A percentile compares a stretch with the other conserved stretches of the same genome.
Conservation (phyloP, 768 basidiomycete genomes). For the Dendrothele bispora region DNA sequence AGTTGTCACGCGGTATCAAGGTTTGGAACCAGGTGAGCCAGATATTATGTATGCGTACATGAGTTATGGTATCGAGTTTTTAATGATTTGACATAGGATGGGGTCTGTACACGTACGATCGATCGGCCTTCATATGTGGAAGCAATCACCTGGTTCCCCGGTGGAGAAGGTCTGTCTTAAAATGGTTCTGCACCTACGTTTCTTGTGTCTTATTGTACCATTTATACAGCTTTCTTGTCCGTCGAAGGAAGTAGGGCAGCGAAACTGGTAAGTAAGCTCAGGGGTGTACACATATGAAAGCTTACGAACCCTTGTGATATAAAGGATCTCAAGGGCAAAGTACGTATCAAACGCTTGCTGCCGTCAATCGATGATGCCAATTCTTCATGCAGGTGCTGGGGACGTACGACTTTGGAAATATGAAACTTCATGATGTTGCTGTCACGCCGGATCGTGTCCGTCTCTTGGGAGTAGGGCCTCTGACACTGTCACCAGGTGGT, state of each 20-base stretch:
- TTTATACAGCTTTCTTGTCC: slow-evolving; percentile 59
- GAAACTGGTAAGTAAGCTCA: slow-evolving; percentile 47
- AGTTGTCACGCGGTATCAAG: slow-evolving; percentile 63
- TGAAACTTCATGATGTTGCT: slow-evolving; percentile 70
- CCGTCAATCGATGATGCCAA: not conserved
- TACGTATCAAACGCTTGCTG: slow-evolving; percentile 20
- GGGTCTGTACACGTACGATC: slow-evolving; percentile 67
- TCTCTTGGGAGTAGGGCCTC: slow-evolving; percentile 66
- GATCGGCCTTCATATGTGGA: slow-evolving; percentile 56
- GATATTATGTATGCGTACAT: too few species aligned
- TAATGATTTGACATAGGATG: slow-evolving; percentile 48
- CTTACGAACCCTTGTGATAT: slow-evolving; percentile 5
- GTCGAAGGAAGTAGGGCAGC: slow-evolving; percentile 64
- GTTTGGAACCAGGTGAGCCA: slow-evolving; percentile 66
- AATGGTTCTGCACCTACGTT: slow-evolving; percentile 4
- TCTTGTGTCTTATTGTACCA: not conserved
- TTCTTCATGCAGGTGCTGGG: slow-evolving; percentile 43
- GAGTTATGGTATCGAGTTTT: slow-evolving; percentile 3
- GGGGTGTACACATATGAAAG: slow-evolving; percentile 4
- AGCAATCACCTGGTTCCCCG: slow-evolving; percentile 68
- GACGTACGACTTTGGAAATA: slow-evolving; percentile 55
- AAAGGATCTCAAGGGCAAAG: slow-evolving; percentile 62
- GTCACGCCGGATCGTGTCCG: slow-evolving; percentile 66
- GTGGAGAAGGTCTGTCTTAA: slow-evolving; percentile 65
- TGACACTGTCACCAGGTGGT: slow-evolving; percentile 61